Percentiles rank a stretch among this genome's conserved stretches.
These are phyloP conservation scores for Backusella psychrophila DNA, from an alignment of 192 early-diverging fungal species.

Conservation along the genomic window DNA sequence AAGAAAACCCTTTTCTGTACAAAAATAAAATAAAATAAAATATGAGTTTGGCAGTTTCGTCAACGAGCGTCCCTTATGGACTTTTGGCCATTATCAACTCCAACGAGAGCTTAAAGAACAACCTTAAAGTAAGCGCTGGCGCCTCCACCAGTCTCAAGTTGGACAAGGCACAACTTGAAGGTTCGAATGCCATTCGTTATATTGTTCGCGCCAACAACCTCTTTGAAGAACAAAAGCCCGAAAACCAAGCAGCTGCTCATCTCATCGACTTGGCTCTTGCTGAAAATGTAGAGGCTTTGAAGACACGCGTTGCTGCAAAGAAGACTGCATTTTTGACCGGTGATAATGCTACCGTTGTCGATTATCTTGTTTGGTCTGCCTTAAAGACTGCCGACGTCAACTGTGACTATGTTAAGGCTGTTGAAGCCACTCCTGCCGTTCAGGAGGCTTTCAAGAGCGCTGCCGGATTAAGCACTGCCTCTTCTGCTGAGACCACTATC, in stretches of 20 bases:
- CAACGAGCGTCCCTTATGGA: conserved; percentile 8
- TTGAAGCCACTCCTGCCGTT: conserved; percentile 13
- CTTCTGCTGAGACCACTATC: background rate
- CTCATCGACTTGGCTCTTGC: conserved; percentile 12
- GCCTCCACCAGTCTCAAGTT: conserved; percentile 6
- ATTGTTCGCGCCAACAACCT: conserved; percentile 9
- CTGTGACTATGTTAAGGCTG: conserved; percentile 13
- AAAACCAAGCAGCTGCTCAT: conserved; percentile 16
- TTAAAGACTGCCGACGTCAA: background rate
- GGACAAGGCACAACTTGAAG: background rate
- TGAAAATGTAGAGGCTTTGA: background rate
- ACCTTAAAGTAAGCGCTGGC: background rate
- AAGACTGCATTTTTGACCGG: conserved; percentile 9
- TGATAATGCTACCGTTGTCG: conserved; percentile 2
- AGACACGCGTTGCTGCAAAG: background rate
- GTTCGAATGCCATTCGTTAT: conserved; percentile 17
- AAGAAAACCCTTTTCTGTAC: background rate
- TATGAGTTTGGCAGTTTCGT: conserved; percentile 11
- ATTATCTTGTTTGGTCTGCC: conserved; percentile 20
- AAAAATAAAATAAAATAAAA: background rate
- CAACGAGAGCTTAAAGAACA: background rate
- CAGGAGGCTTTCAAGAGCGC: background rate
- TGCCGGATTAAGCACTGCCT: background rate
- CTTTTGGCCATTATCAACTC: conserved; percentile 11
- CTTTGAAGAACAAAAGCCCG: conserved; percentile 13